A percentile compares a stretch with the other conserved stretches of the same genome.
phyloP scores from a whole-genome alignment of 2,329 filamentous ascomycete genomes.

The Pseudogymnoascus sp. region DNA sequence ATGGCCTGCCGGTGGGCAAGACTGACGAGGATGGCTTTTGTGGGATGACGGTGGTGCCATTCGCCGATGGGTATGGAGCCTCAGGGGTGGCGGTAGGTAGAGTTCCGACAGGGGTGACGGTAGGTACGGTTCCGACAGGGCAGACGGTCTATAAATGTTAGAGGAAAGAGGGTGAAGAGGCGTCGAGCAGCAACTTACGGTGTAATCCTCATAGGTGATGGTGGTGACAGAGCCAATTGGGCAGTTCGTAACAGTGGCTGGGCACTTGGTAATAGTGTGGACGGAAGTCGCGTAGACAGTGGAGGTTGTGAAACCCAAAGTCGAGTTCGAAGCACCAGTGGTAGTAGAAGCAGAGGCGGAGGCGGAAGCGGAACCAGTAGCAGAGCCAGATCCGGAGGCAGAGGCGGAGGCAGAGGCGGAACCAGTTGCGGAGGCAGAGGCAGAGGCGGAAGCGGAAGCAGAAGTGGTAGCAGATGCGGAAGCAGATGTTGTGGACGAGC shows the following conservation, averaged over 20 bases:
- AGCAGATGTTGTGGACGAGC: conserved; percentile 13
- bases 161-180: neutral
- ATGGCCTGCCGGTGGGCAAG: neutral
- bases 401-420: neutral
- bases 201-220: neutral
- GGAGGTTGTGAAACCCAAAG: neutral
- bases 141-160: neutral
- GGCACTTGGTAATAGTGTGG: conserved; percentile 17
- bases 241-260: conserved; percentile 33
- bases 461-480: neutral
- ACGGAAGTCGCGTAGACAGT: conserved; percentile 14
- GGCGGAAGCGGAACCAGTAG: neutral
- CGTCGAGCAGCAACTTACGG: neutral
- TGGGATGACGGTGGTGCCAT: neutral
- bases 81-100: neutral
- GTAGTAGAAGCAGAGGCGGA: neutral
- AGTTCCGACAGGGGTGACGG: neutral
- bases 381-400: neutral
- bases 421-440: neutral
- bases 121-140: neutral
- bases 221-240: conserved; percentile 31
- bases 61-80: neutral
- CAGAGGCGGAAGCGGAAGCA: neutral
- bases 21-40: neutral
- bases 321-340: neutral